These are phyloP conservation scores for Aureobasidium uvarum DNA, from an alignment of 2,329 filamentous ascomycete species.

Conservation along the genomic window DNA sequence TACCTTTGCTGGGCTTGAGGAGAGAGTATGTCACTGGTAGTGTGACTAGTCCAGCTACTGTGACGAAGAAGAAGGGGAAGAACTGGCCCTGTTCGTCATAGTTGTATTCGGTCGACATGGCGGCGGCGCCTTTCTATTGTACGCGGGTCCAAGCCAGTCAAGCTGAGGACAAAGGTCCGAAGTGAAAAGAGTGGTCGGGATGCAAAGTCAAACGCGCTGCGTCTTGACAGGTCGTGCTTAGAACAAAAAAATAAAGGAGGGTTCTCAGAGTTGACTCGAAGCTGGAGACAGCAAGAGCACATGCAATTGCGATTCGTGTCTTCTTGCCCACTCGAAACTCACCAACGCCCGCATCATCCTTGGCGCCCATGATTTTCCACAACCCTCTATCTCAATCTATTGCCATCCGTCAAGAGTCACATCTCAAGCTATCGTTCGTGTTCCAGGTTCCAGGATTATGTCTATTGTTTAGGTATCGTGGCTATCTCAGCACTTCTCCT, in stretches of 20 bases:
- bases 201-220: constrained; percentile 12
- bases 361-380: constrained; percentile 4
- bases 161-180: background rate
- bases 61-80: constrained; percentile 98
- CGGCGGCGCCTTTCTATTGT: constrained; percentile 37
- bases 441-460: background rate
- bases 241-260: constrained; percentile 1
- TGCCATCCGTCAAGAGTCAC: background rate
- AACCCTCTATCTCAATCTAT: background rate
- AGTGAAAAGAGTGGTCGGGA: background rate
- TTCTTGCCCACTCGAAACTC: constrained; percentile 20
- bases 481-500: background rate
- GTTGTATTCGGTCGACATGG: constrained; percentile 92
- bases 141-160: constrained; percentile 4
- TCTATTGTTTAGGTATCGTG: constrained; percentile 10
- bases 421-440: background rate
- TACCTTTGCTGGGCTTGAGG: constrained; percentile 71
- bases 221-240: background rate
- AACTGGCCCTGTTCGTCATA: constrained; percentile 99
- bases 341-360: constrained; percentile 14
- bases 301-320: constrained; percentile 26
- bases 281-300: constrained; percentile 15
- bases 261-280: background rate
- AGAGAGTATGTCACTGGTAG: constrained; percentile 73
- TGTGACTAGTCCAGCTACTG: constrained; percentile 81